Base-by-base conservation (phyloP, 148 eudicot genomes). In the Spergularia marina region DNA sequence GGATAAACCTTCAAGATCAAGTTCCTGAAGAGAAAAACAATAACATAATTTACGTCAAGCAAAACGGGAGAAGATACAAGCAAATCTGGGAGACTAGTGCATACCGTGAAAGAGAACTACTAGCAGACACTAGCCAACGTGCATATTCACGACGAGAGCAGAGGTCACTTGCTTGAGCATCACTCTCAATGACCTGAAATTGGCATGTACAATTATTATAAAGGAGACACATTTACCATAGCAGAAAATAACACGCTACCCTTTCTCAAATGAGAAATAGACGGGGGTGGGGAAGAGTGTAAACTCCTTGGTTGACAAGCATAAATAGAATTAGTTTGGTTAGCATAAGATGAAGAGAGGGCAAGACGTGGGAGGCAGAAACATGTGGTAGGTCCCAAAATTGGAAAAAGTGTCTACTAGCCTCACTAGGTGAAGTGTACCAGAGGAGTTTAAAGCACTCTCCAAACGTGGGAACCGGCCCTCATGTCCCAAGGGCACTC, bases 111-210 rank as follows among this genome's bases (percentile, higher is more conserved):
- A 95, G 91, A 83, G 85, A 83, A 83, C 92, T 88, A 85, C 99
- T 95, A 59, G 96, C 91, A 75, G 91, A 85, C 65, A 95, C 94
- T 81, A 95, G 85, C 99, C 99, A 95, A 62, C 99, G 99, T 59
- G 96, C 96, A 87, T 92, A 95, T 71, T 95, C 99, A 75, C 97
- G 96, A 49, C 99, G 97, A 81, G 96, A 85, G 71, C 99, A 95
- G 58, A 95, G 79, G 69, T 92, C 97, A 82, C 92, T 88, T 44
- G 94, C 90, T 76, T 84, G 92, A 82, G 86, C 99, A 89, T 92
- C 96, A 84, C 84, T 84, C 81, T 95, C 97, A 71, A 95, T 87
- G 65, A 95, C 97, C 99, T 95, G 79, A 75, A 55, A 76, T 39
- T 47, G 11, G 10, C 63, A 39, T 44, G 20, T 61, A 60, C 25